These are phyloP conservation scores for Ajuga chamaepitys DNA, from an alignment of 257 asterid genomes.

Conservation along the genomic window DNA sequence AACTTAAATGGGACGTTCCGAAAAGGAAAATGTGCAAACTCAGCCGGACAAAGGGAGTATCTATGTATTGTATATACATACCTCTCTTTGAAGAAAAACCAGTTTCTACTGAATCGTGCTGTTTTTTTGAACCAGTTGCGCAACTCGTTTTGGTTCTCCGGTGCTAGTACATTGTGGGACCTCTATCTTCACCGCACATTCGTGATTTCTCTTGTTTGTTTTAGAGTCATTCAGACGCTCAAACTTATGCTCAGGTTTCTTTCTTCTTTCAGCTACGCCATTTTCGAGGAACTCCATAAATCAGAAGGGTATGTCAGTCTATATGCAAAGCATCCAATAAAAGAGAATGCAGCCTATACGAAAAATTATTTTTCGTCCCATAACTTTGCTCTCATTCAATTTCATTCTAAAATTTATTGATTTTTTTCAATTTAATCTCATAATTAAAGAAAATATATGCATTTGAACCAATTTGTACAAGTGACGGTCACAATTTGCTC, in stretches of 20 bases:
- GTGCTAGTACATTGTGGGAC: constrained; percentile 27
- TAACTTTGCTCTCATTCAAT: too few relatives aligned
- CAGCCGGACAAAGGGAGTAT: background rate
- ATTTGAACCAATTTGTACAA: too few relatives aligned
- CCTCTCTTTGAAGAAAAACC: constrained; percentile 32
- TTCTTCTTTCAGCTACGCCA: constrained; percentile 54
- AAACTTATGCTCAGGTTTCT: constrained; percentile 15
- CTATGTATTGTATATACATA: constrained; percentile 12
- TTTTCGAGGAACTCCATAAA: constrained; percentile 57
- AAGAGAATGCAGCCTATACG: too few relatives aligned
- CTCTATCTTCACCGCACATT: constrained; percentile 30
- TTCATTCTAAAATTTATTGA: too few relatives aligned
- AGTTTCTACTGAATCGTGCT: constrained; percentile 36
- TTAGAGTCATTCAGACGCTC: constrained; percentile 13
- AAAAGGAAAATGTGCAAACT: too few relatives aligned
- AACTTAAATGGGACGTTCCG: too few relatives aligned
- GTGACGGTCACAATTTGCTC: too few relatives aligned
- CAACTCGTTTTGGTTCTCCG: constrained; percentile 37
- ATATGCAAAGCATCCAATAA: background rate
- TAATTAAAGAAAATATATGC: too few relatives aligned
- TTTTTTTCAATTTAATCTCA: too few relatives aligned
- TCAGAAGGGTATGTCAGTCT: constrained; percentile 29
- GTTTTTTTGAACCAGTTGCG: constrained; percentile 30
- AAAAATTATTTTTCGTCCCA: too few relatives aligned
- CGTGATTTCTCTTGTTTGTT: constrained; percentile 28